phyloP scores from a whole-genome alignment of 2,329 filamentous ascomycete species.

The Alternaria longipes region DNA sequence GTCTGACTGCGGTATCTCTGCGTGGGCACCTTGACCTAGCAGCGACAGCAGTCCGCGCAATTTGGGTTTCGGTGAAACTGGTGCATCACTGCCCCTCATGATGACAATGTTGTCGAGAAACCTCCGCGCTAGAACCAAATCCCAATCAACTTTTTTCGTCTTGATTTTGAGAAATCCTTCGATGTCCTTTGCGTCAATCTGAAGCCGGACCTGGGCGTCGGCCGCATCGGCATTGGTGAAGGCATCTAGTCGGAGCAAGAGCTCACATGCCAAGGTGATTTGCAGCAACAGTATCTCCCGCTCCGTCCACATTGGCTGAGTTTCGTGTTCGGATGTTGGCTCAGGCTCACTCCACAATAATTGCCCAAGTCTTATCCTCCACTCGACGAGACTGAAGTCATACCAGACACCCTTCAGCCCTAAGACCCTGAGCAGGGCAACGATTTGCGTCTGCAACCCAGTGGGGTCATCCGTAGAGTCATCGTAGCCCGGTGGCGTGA shows the following conservation, averaged over 20 bases:
- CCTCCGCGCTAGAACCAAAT: constrained; percentile 62
- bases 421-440: constrained; percentile 72
- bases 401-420: constrained; percentile 74
- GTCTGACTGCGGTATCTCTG: constrained; percentile 34
- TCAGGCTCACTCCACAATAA: constrained; percentile 68
- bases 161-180: constrained; percentile 57
- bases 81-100: constrained; percentile 34
- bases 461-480: constrained; percentile 63
- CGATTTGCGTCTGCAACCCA: constrained; percentile 74
- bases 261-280: constrained; percentile 63
- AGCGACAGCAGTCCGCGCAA: constrained; percentile 41
- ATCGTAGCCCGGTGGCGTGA: constrained; percentile 52
- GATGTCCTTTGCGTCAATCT: constrained; percentile 56
- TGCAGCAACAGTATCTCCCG: constrained; percentile 65
- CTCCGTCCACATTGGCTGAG: constrained; percentile 49
- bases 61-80: constrained; percentile 30
- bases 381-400: constrained; percentile 78
- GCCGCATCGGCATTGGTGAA: constrained; percentile 45
- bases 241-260: constrained; percentile 64
- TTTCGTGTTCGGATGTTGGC: constrained; percentile 29
- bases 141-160: constrained; percentile 65
- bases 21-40: constrained; percentile 31
- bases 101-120: constrained; percentile 63
- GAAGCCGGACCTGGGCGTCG: constrained; percentile 51
- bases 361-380: constrained; percentile 77